Conservation (phyloP, 192 early-diverging fungal species). For the Rhizoclosmatium sp. region DNA sequence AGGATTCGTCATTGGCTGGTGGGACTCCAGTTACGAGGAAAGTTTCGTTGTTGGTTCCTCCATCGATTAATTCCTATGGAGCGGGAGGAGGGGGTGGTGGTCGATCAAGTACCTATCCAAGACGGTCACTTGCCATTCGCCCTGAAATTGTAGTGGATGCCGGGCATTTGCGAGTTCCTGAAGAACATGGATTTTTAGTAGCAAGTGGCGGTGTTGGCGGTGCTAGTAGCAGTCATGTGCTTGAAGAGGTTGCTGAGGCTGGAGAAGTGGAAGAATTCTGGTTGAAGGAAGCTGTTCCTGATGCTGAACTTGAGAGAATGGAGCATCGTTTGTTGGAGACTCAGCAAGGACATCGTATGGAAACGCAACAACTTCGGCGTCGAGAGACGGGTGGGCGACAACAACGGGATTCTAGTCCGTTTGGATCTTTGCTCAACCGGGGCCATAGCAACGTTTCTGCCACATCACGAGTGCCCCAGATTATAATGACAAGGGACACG, state of each 20-base stretch:
- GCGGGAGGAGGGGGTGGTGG: background rate
- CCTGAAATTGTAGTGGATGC: too few relatives aligned
- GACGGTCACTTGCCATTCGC: too few relatives aligned
- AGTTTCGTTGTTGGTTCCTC: background rate
- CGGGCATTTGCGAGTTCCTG: background rate
- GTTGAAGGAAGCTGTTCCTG: slow-evolving; percentile 30
- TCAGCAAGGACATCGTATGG: background rate
- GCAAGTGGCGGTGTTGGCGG: background rate
- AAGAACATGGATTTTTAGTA: background rate
- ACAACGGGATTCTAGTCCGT: background rate
- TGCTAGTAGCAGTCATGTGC: background rate
- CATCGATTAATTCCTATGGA: background rate
- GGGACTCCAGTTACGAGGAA: background rate
- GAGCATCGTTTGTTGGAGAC: background rate
- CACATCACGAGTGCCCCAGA: background rate
- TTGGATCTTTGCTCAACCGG: background rate
- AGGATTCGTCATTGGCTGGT: too few relatives aligned
- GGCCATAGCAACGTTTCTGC: background rate
- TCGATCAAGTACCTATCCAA: background rate
- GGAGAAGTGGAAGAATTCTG: slow-evolving; percentile 28
- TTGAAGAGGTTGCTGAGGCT: background rate
- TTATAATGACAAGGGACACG: background rate
- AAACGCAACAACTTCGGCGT: background rate
- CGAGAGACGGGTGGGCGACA: background rate
- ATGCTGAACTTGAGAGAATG: slow-evolving; percentile 5